Percentiles rank a stretch among this genome's conserved stretches.
These are phyloP conservation scores for Phialophora tarda DNA, from an alignment of 2,329 filamentous ascomycete species.

Conservation along the genomic window DNA sequence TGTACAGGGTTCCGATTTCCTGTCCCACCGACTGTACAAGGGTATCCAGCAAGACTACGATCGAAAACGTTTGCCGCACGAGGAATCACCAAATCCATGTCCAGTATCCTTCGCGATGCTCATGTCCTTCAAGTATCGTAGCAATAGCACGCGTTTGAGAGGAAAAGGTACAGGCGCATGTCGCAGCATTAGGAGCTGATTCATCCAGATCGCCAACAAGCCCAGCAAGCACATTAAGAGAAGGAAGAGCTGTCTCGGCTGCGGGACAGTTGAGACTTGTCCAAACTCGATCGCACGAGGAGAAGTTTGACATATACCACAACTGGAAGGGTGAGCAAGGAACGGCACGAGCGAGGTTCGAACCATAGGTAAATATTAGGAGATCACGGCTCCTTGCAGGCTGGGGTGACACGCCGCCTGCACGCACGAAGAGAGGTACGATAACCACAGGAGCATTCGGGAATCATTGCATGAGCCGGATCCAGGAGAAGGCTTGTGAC, in stretches of 20 bases:
- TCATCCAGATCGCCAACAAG: background rate
- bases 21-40: background rate
- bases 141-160: background rate
- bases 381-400: background rate
- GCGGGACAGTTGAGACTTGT: background rate
- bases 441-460: background rate
- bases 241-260: background rate
- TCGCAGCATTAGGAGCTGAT: background rate
- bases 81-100: background rate
- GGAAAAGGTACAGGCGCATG: background rate
- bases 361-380: background rate
- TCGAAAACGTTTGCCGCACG: background rate
- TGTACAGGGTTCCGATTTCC: background rate
- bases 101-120: background rate
- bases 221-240: background rate
- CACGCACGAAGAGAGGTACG: background rate
- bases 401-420: background rate
- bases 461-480: background rate
- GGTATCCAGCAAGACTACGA: background rate
- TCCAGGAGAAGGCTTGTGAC: background rate
- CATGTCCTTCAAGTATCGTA: background rate
- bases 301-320: background rate
- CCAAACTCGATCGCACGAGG: background rate
- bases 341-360: background rate
- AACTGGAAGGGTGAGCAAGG: background rate